Conservation (phyloP, 106 monocot genomes). For the Acorus calamus region DNA sequence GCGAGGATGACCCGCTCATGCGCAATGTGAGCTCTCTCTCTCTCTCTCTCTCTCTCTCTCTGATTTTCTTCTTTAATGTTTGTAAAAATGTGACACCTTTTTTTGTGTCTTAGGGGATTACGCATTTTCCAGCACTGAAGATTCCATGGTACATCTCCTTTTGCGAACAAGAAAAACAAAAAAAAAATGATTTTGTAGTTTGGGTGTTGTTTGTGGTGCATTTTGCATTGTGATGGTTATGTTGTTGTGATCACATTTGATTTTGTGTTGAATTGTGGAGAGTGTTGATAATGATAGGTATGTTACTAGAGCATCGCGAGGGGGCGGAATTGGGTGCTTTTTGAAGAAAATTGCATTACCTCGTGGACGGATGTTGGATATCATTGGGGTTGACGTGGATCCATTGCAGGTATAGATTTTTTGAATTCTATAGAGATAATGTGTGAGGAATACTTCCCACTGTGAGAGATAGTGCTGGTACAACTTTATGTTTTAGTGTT, state of each 20-base stretch:
- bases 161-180: background rate
- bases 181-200: background rate
- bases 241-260: background rate
- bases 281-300: conserved; percentile 24
- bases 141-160: conserved; percentile 35
- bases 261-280: no score
- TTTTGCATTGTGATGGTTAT: background rate
- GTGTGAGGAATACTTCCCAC: no score
- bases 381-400: conserved; percentile 35
- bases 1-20: conserved; percentile 47
- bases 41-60: background rate
- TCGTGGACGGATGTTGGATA: conserved; percentile 18
- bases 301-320: conserved; percentile 14
- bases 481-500: no score
- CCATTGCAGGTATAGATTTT: conserved; percentile 21
- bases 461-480: no score
- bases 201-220: background rate
- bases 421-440: no score
- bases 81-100: conserved; percentile 1
- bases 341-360: conserved; percentile 27
- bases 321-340: conserved; percentile 9
- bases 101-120: conserved; percentile 34
- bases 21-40: conserved; percentile 40
- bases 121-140: conserved; percentile 21
- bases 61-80: background rate